phyloP scores from a whole-genome alignment of 106 monocot species.

The Dendrobium nobile region DNA sequence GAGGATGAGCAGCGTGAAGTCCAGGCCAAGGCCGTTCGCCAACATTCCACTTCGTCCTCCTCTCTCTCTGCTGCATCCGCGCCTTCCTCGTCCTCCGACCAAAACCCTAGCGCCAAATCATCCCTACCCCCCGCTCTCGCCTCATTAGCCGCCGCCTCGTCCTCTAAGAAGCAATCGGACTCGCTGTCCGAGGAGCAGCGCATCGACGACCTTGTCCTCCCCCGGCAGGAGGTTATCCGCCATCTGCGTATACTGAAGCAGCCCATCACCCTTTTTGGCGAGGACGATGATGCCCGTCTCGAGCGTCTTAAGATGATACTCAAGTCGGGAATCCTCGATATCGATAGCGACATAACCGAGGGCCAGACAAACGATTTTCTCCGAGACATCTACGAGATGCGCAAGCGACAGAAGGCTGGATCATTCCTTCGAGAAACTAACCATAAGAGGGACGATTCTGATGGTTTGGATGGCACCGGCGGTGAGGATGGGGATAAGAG shows the following conservation, averaged over 20 bases:
- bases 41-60: conserved; percentile 6
- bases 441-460: conserved; percentile 39
- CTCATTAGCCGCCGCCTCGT: conserved; percentile 16
- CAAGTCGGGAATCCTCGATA: conserved; percentile 79
- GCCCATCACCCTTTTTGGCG: conserved; percentile 93
- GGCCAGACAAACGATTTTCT: conserved; percentile 97
- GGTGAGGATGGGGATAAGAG: conserved; percentile 46
- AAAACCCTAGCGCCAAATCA: conserved; percentile 13
- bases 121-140: conserved; percentile 31
- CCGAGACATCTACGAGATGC: conserved; percentile 85
- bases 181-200: conserved; percentile 53
- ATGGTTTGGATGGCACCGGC: conserved; percentile 25
- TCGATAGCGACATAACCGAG: conserved; percentile 88
- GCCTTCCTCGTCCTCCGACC: conserved; percentile 18
- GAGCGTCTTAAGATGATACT: conserved; percentile 71
- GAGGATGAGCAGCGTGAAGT: conserved; percentile 61
- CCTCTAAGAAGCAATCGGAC: conserved; percentile 25
- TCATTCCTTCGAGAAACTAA: conserved; percentile 20
- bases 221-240: conserved; percentile 86
- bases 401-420: conserved; percentile 81
- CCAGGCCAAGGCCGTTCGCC: conserved; percentile 32
- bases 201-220: conserved; percentile 79
- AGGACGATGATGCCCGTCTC: conserved; percentile 83
- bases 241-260: conserved; percentile 81
- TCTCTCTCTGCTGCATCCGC: conserved; percentile 14